Conservation (phyloP, 2,329 filamentous ascomycete genomes). For the Peltaster fructicola region DNA sequence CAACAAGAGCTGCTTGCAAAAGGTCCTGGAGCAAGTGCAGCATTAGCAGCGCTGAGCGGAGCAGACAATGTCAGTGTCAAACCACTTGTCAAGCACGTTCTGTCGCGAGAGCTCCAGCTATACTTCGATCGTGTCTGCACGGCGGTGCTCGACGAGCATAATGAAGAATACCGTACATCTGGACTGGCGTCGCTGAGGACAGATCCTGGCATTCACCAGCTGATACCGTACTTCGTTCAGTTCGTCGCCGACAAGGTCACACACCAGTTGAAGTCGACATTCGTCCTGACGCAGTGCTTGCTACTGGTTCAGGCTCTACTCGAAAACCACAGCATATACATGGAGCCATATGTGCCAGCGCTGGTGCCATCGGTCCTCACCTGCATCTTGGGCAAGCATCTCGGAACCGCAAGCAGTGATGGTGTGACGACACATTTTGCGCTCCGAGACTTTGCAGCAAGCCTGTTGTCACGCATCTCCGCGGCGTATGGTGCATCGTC, state of each 20-base stretch:
- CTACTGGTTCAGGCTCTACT: constrained; percentile 71
- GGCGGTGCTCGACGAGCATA: constrained; percentile 75
- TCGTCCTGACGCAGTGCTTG: constrained; percentile 83
- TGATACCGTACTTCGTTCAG: constrained; percentile 90
- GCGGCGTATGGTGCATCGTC: constrained; percentile 68
- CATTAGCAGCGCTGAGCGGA: constrained; percentile 65
- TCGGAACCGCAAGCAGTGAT: constrained; percentile 39
- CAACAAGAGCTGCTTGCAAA: constrained; percentile 78
- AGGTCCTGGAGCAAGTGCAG: constrained; percentile 71
- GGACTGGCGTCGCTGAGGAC: constrained; percentile 71
- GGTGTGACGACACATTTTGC: constrained; percentile 48
- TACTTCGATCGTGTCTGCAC: constrained; percentile 93
- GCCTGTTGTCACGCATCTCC: constrained; percentile 61
- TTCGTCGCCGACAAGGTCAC: constrained; percentile 94
- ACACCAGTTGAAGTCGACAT: constrained; percentile 77
- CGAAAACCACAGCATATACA: constrained; percentile 62
- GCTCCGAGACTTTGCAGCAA: constrained; percentile 69
- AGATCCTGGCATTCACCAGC: constrained; percentile 84
- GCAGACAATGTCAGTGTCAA: constrained; percentile 72
- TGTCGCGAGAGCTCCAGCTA: constrained; percentile 87
- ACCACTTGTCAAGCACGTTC: constrained; percentile 84
- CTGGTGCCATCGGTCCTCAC: constrained; percentile 80
- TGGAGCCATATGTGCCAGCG: constrained; percentile 48
- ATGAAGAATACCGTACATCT: constrained; percentile 71
- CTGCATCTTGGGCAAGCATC: constrained; percentile 68